These are phyloP conservation scores for Wilcoxina mikolae DNA, from an alignment of 495 filamentous ascomycete species.

Conservation along the genomic window DNA sequence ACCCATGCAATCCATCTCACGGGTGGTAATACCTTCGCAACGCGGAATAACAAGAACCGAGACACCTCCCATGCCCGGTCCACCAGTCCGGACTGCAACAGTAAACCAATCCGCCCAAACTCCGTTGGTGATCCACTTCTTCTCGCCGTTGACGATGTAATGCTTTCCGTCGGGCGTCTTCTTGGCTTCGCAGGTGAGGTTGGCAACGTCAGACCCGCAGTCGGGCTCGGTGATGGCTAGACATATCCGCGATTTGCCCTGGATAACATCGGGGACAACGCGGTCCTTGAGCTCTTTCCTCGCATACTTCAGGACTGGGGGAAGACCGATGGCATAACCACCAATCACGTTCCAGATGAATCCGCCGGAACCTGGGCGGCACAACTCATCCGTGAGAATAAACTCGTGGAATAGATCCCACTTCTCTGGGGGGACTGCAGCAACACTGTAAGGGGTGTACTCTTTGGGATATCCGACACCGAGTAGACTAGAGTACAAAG, in stretches of 20 bases:
- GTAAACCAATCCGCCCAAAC: slow-evolving; percentile 96
- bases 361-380: slow-evolving; percentile 72
- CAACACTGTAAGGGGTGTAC: slow-evolving; percentile 51
- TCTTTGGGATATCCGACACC: slow-evolving; percentile 65
- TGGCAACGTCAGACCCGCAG: slow-evolving; percentile 76
- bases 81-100: slow-evolving; percentile 80
- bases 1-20: slow-evolving; percentile 96
- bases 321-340: slow-evolving; percentile 85
- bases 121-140: slow-evolving; percentile 99
- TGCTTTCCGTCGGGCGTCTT: slow-evolving; percentile 88
- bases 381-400: slow-evolving; percentile 84
- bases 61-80: slow-evolving; percentile 76
- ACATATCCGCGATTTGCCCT: slow-evolving; percentile 91
- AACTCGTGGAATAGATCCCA: slow-evolving; percentile 99
- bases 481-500: slow-evolving; percentile 39
- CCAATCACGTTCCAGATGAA: slow-evolving; percentile 98
- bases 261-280: slow-evolving; percentile 67
- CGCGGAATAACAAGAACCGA: slow-evolving; percentile 82
- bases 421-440: slow-evolving; percentile 67
- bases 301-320: slow-evolving; percentile 82
- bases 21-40: slow-evolving; percentile 65
- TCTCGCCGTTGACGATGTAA: slow-evolving; percentile 98
- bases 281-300: slow-evolving; percentile 78
- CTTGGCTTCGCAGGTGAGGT: slow-evolving; percentile 88
- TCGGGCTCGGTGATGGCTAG: slow-evolving; percentile 73